phyloP scores from a whole-genome alignment of 768 basidiomycete species.

The Tulasnella sp. region DNA sequence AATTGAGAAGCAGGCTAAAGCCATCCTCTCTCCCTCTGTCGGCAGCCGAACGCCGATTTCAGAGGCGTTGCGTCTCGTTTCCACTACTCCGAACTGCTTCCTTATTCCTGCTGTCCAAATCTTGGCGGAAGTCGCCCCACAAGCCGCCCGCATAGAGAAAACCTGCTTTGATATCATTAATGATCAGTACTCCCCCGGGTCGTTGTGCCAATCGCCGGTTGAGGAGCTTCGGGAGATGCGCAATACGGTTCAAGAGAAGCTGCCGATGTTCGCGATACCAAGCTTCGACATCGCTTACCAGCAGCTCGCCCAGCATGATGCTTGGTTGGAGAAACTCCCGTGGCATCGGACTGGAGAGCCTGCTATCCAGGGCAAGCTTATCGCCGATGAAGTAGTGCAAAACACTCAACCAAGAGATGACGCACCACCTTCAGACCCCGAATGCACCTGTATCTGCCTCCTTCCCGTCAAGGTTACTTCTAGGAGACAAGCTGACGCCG shows the following conservation, averaged over 20 bases:
- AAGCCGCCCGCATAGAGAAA: slow-evolving; percentile 15
- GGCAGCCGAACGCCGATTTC: slow-evolving; percentile 58
- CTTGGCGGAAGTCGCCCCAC: slow-evolving; percentile 37
- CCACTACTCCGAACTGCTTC: slow-evolving; percentile 72
- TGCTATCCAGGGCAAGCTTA: slow-evolving; percentile 51
- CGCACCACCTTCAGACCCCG: slow-evolving; percentile 72
- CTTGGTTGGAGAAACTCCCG: slow-evolving; percentile 70
- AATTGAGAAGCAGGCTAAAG: slow-evolving; percentile 71
- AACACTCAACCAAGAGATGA: slow-evolving; percentile 76
- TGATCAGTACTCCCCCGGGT: neutral
- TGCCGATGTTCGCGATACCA: slow-evolving; percentile 68
- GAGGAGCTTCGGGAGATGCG: slow-evolving; percentile 70
- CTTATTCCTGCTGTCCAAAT: slow-evolving; percentile 62
- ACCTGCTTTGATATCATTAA: slow-evolving; percentile 17
- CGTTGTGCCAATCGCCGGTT: slow-evolving; percentile 53
- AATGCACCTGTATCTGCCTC: slow-evolving; percentile 80
- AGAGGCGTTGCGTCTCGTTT: slow-evolving; percentile 66
- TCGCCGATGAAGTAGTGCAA: slow-evolving; percentile 72
- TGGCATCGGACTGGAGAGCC: slow-evolving; percentile 56
- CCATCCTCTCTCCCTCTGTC: slow-evolving; percentile 61
- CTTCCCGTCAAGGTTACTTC: slow-evolving; percentile 48
- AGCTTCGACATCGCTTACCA: slow-evolving; percentile 67
- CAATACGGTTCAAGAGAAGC: slow-evolving; percentile 64
- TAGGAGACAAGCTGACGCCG: slow-evolving; percentile 59
- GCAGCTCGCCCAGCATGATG: slow-evolving; percentile 62